These are phyloP conservation scores for Pugionium dolabratum DNA, from an alignment of 345 rosid species.

Conservation along the genomic window DNA sequence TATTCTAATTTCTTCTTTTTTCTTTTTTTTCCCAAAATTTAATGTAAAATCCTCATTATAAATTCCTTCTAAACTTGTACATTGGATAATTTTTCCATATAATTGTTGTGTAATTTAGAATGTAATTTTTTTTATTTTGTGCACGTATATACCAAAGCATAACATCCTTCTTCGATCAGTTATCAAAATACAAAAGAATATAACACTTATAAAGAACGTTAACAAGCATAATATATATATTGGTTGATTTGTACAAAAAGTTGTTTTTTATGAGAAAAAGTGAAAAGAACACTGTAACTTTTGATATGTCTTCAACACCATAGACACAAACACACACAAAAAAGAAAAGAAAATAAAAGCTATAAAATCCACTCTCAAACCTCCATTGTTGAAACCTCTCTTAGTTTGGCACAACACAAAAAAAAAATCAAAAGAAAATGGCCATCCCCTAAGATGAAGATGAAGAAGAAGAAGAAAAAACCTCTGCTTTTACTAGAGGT, in stretches of 20 bases:
- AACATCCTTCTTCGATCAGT: too few relatives aligned
- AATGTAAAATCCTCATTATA: not conserved
- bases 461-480: constrained; percentile 15
- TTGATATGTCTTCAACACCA: constrained; percentile 35
- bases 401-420: constrained; percentile 27
- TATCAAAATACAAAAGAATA: too few relatives aligned
- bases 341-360: constrained; percentile 17
- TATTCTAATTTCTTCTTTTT: too few relatives aligned
- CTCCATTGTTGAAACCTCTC: constrained; percentile 38
- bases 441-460: constrained; percentile 36
- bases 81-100: not conserved
- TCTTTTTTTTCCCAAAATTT: not conserved
- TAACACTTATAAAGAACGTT: constrained; percentile 14
- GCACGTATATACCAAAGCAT: too few relatives aligned
- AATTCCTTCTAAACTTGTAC: not conserved
- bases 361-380: constrained; percentile 28
- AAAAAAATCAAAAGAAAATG: constrained; percentile 19
- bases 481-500: constrained; percentile 18
- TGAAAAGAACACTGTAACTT: constrained; percentile 30
- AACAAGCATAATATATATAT: constrained; percentile 12
- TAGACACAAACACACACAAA: constrained; percentile 5
- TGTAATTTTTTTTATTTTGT: too few relatives aligned
- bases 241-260: constrained; percentile 22
- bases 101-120: too few relatives aligned
- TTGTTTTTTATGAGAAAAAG: not conserved